phyloP scores from a whole-genome alignment of 805 yeast genomes.

The Kluyveromyces aestuarii region DNA sequence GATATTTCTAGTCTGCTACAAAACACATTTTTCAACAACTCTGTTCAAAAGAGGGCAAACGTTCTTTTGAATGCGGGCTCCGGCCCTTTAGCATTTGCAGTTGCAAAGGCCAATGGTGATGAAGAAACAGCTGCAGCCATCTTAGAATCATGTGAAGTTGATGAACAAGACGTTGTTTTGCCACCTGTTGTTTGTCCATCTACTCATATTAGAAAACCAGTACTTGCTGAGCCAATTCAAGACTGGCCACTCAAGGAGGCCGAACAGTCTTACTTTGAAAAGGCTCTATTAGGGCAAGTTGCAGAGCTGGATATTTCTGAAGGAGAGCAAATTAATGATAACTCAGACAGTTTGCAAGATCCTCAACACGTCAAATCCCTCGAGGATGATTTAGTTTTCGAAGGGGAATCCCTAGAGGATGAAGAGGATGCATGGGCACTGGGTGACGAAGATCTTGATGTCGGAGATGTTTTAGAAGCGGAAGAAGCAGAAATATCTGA shows the following conservation, averaged over 20 bases:
- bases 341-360: slow-evolving; percentile 9
- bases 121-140: slow-evolving; percentile 65
- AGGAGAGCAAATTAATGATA: slow-evolving; percentile 15
- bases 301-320: slow-evolving; percentile 50
- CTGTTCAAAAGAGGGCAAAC: slow-evolving; percentile 64
- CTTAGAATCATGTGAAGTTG: slow-evolving; percentile 58
- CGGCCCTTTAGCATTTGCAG: slow-evolving; percentile 82
- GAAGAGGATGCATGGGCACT: slow-evolving; percentile 74
- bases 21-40: slow-evolving; percentile 69
- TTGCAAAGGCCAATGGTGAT: slow-evolving; percentile 82
- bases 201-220: slow-evolving; percentile 39
- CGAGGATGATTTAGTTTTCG: slow-evolving; percentile 34
- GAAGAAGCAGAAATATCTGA: slow-evolving; percentile 32
- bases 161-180: slow-evolving; percentile 52
- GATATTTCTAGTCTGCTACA: slow-evolving; percentile 74
- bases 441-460: slow-evolving; percentile 71
- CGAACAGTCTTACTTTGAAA: slow-evolving; percentile 73
- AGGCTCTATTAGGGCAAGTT: slow-evolving; percentile 69
- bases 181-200: slow-evolving; percentile 42
- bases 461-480: slow-evolving; percentile 51
- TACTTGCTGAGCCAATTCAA: slow-evolving; percentile 33
- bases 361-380: neutral
- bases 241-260: slow-evolving; percentile 82
- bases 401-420: slow-evolving; percentile 40
- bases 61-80: slow-evolving; percentile 72